Conservation (phyloP, 495 filamentous ascomycete species). For the Penicillium pancosmium region DNA sequence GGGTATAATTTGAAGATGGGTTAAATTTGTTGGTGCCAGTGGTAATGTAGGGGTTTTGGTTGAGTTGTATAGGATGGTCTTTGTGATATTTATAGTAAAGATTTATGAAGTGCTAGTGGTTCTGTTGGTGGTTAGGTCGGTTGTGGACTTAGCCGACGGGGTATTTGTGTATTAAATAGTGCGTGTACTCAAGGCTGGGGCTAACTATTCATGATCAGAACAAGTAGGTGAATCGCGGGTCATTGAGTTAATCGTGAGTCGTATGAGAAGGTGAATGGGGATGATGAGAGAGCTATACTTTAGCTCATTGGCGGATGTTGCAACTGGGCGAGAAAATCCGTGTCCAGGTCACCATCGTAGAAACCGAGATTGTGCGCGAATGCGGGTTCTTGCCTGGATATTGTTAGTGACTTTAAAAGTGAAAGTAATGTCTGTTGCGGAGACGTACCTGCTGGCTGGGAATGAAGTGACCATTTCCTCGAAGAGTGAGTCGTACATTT, state of each 20-base stretch:
- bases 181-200: background rate
- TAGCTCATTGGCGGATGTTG: conserved; percentile 12
- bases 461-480: conserved; percentile 28
- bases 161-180: background rate
- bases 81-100: too few relatives aligned
- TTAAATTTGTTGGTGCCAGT: too few relatives aligned
- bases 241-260: too few relatives aligned
- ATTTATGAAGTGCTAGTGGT: too few relatives aligned
- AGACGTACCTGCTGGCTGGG: conserved; percentile 18
- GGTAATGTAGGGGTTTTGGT: too few relatives aligned
- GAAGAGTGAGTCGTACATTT: conserved; percentile 27
- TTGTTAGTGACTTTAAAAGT: background rate
- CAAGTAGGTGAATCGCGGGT: too few relatives aligned
- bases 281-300: too few relatives aligned
- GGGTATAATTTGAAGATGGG: too few relatives aligned
- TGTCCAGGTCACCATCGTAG: conserved; percentile 28
- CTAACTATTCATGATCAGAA: background rate
- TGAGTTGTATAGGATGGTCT: too few relatives aligned
- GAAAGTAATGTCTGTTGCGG: too few relatives aligned
- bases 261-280: too few relatives aligned
- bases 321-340: conserved; percentile 28
- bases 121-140: conserved; percentile 7
- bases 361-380: conserved; percentile 36
- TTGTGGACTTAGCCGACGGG: conserved; percentile 11
- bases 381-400: conserved; percentile 20